Percentiles rank a stretch among this genome's conserved stretches.
Conservation (phyloP, 2,329 filamentous ascomycete genomes). For the Fusarium nelsonii region DNA sequence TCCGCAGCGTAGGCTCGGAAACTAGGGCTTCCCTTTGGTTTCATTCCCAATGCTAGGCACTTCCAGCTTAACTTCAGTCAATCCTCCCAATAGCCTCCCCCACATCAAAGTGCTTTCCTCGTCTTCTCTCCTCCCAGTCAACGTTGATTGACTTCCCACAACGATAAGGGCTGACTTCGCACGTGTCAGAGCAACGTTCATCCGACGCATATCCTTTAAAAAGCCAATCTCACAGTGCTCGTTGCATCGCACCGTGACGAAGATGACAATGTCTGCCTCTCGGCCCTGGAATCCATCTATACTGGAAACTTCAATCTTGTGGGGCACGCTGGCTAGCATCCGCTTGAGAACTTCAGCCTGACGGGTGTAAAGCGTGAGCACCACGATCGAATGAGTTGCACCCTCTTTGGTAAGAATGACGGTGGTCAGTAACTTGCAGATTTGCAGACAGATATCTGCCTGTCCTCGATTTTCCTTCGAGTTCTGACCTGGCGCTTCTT, state of each 20-base stretch:
- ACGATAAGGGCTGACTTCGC: conserved; percentile 53
- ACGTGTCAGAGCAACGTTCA: conserved; percentile 58
- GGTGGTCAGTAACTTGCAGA: conserved; percentile 50
- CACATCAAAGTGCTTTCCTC: conserved; percentile 5
- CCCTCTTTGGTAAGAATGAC: not conserved
- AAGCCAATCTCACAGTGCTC: conserved; percentile 55
- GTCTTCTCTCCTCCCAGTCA: conserved; percentile 37
- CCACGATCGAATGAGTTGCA: conserved; percentile 48
- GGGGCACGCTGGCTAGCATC: conserved; percentile 36
- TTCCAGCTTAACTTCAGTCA: conserved; percentile 1
- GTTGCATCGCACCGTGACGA: conserved; percentile 59
- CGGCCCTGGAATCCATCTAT: conserved; percentile 58
- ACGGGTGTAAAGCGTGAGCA: conserved; percentile 57
- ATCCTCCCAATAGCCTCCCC: conserved; percentile 4
- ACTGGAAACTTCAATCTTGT: conserved; percentile 53
- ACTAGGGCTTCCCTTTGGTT: too few relatives aligned
- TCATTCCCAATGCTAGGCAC: not conserved
- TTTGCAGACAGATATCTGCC: conserved; percentile 51
- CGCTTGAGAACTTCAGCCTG: conserved; percentile 52
- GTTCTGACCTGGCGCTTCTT: conserved; percentile 54
- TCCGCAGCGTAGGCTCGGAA: too few relatives aligned
- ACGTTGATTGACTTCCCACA: conserved; percentile 49
- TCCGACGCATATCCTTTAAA: conserved; percentile 55
- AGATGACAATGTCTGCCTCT: conserved; percentile 59
- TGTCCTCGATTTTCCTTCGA: conserved; percentile 57